Evolutionary conservation across 192 early-diverging fungal genomes (phyloP).

Genomic region (Backusella parvicylindrica): DNA sequence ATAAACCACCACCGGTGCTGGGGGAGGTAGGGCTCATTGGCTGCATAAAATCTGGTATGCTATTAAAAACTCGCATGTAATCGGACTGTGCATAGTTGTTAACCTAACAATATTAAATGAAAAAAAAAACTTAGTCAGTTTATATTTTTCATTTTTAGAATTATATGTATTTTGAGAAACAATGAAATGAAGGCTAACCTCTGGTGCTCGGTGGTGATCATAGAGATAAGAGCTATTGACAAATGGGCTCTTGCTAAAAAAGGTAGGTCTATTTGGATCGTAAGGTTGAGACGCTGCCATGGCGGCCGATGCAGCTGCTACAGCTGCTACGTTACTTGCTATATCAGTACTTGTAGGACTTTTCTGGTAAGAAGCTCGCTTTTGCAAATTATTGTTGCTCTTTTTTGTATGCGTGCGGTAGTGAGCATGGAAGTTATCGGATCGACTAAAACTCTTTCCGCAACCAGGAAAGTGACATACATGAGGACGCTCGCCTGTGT

Average conservation of each 20-base stretch:
- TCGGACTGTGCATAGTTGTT: neutral
- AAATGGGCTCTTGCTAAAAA: neutral
- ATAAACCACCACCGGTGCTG: neutral
- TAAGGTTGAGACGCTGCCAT: neutral
- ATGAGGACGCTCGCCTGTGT: conserved; percentile 73
- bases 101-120: neutral
- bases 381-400: conserved; percentile 23
- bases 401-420: conserved; percentile 70
- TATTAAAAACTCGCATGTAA: neutral
- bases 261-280: neutral
- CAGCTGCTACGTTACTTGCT: neutral
- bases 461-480: conserved; percentile 66
- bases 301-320: neutral
- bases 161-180: neutral
- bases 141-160: no score
- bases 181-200: neutral
- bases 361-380: conserved; percentile 18
- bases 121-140: neutral
- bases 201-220: neutral
- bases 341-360: neutral
- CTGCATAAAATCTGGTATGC: neutral
- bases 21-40: neutral
- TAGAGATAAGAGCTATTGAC: neutral
- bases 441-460: conserved; percentile 77
- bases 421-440: conserved; percentile 78